Conservation (phyloP, 2,329 filamentous ascomycete species). For the Trichoderma asperellum region DNA sequence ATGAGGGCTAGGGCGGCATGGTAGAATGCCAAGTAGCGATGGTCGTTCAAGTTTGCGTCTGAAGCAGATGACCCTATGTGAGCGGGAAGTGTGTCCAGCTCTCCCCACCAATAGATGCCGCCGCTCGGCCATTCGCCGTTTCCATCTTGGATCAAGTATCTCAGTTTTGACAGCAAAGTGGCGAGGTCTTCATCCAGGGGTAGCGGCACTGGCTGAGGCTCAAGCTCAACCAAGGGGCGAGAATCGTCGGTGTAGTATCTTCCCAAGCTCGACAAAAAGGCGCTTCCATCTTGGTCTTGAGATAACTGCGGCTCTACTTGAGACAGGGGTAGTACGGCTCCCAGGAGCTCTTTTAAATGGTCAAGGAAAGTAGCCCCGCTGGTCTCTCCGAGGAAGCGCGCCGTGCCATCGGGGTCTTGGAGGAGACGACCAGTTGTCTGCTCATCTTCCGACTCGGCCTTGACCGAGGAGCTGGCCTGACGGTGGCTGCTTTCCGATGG, state of each 20-base stretch:
- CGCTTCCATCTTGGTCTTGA: constrained; percentile 26
- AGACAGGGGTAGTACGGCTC: constrained; percentile 44
- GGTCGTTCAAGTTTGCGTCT: constrained; percentile 35
- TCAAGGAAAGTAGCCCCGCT: constrained; percentile 56
- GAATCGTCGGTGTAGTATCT: constrained; percentile 54
- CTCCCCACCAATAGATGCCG: constrained; percentile 55
- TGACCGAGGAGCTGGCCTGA: constrained; percentile 23
- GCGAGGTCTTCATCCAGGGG: constrained; percentile 45
- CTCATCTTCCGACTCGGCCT: constrained; percentile 28
- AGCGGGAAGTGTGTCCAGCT: constrained; percentile 42
- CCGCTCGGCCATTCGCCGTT: constrained; percentile 48
- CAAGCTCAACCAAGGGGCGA: constrained; percentile 43
- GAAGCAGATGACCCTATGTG: constrained; percentile 33
- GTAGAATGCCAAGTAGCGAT: constrained; percentile 50
- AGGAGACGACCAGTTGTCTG: constrained; percentile 45
- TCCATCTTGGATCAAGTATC: constrained; percentile 52
- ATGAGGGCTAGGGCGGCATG: constrained; percentile 51
- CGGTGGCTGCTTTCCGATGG: constrained; percentile 10
- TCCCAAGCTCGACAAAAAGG: constrained; percentile 49
- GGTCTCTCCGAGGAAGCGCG: constrained; percentile 54
- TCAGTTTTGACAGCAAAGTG: constrained; percentile 46
- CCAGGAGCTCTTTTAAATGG: constrained; percentile 53
- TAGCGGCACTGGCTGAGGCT: constrained; percentile 47
- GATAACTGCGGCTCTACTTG: constrained; percentile 30
- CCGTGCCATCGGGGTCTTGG: constrained; percentile 49